These are phyloP conservation scores for Angomonas desouzai DNA, from an alignment of 208 protist species.

Conservation along the genomic window DNA sequence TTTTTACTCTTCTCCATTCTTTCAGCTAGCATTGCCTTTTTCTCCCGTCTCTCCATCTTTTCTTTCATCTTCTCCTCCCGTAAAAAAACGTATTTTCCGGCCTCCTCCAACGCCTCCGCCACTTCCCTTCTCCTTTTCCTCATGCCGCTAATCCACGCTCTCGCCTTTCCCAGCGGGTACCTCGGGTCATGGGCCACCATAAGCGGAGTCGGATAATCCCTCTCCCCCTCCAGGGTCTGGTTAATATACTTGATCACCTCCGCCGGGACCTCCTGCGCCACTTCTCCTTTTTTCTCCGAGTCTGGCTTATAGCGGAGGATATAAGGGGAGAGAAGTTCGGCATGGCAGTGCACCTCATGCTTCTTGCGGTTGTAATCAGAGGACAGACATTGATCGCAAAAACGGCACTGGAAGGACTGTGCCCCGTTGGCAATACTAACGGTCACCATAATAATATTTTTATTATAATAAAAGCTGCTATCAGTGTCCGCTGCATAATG, in stretches of 20 bases:
- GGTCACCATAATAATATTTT: not conserved
- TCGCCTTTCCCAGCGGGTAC: not conserved
- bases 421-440: not conserved
- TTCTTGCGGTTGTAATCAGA: not conserved
- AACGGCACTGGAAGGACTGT: not conserved
- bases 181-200: not conserved
- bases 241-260: not conserved
- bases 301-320: not conserved
- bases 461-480: too few species aligned
- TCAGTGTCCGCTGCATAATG: too few species aligned
- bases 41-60: not conserved
- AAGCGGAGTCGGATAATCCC: not conserved
- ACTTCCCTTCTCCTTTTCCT: too few species aligned
- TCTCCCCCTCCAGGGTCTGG: not conserved
- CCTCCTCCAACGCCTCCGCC: not conserved
- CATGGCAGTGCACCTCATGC: not conserved
- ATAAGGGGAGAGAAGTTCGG: not conserved
- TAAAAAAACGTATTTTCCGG: not conserved
- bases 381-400: not conserved
- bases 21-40: not conserved
- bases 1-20: too few species aligned
- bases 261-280: not conserved
- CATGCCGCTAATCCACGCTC: too few species aligned
- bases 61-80: not conserved
- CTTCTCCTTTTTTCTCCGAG: not conserved